phyloP scores from a whole-genome alignment of 2,329 filamentous ascomycete genomes.

The Akanthomyces uredinophilus region DNA sequence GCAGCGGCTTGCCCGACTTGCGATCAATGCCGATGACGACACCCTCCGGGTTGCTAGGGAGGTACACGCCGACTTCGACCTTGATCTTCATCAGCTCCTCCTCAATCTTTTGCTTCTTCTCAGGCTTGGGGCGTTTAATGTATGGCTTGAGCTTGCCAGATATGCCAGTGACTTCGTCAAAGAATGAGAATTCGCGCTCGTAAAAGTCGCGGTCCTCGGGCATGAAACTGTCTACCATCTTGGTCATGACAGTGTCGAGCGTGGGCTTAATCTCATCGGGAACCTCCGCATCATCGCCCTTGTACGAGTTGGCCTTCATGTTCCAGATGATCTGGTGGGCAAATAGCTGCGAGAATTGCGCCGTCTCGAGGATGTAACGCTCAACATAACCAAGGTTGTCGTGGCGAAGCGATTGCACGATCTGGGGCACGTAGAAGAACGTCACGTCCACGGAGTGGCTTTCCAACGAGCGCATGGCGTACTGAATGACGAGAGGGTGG shows the following conservation, averaged over 20 bases:
- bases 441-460: constrained; percentile 94
- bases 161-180: constrained; percentile 90
- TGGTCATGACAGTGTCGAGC: constrained; percentile 81
- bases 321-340: constrained; percentile 99
- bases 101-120: constrained; percentile 99
- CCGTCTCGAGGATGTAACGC: constrained; percentile 93
- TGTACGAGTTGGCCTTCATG: constrained; percentile 98
- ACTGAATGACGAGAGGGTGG: constrained; percentile 90
- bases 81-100: constrained; percentile 97
- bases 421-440: constrained; percentile 98
- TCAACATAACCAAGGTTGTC: constrained; percentile 92
- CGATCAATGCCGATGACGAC: constrained; percentile 97
- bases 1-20: constrained; percentile 93
- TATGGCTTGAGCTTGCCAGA: constrained; percentile 93
- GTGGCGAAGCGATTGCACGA: constrained; percentile 91
- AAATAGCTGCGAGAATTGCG: constrained; percentile 95
- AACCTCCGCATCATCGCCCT: constrained; percentile 86
- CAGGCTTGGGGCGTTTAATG: constrained; percentile 86
- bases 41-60: constrained; percentile 94
- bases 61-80: constrained; percentile 93
- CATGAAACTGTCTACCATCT: constrained; percentile 79
- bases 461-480: constrained; percentile 91
- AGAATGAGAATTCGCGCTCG: constrained; percentile 94
- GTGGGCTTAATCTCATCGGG: constrained; percentile 92
- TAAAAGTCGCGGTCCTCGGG: constrained; percentile 77